Evolutionary conservation across 441 rosid genomes (phyloP), one percentile per base, ranked within the genome.

Genomic region (Aleurites moluccanus): DNA sequence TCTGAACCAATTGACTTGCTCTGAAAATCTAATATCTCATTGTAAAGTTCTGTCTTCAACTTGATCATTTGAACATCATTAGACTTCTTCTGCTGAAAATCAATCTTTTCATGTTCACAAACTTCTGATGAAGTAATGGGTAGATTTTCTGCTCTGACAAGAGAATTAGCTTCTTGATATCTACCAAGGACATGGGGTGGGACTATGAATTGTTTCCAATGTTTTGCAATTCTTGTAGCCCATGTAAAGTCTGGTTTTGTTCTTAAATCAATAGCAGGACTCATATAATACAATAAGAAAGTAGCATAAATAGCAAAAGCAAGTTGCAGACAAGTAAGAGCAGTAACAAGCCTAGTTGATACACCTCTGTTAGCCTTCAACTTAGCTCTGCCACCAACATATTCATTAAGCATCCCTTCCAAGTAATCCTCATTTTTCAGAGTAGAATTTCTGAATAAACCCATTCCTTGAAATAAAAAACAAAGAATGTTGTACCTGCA

Each of bases 221-320:
- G 88, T 53, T 85, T 82, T 4, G 98, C 97, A 53, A 94, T 83
- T 67, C 88, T 85, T 30, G 94, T 85, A 30, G 99, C 97, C 99
- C 99, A 90, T 1, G 91, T 50, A 78, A 95, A 93, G 82, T 95
- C 97, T 1, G 97, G 98, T 73, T 85, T 89, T 60, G 96, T 76
- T 72, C 86, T 77, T 38, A 95, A 87, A 77, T 93, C 99, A 10
- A 95, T 79, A 1, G 92, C 72, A 0, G 97, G 99, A 73, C 97
- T 87, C 97, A 93, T 88, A 85, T 82, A 95, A 87, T 95, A 95
- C 70, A 95, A 80, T 52, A 95, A 88, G 80, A 89, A 86, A 13
- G 98, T 95, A 64, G 98, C 99, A 75, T 93, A 95, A 69, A 93
- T 82, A 5, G 99, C 99, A 52, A 95, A 93, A 7, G 88, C 88